phyloP scores from a whole-genome alignment of 1,284 basidiomycete species.

The Trichosporon sp. region DNA sequence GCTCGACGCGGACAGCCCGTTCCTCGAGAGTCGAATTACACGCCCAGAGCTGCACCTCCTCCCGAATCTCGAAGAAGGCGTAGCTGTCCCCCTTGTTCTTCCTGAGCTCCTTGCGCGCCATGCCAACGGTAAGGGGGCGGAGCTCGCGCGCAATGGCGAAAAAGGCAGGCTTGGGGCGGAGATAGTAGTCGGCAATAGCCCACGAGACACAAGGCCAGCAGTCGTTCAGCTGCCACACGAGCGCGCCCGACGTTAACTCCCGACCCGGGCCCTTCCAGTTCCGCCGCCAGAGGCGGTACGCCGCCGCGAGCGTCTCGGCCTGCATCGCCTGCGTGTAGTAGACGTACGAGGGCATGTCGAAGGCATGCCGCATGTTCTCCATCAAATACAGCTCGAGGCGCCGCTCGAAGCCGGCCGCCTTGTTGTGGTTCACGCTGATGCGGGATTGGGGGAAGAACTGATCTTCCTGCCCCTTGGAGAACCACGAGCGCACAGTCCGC shows the following conservation, averaged over 20 bases:
- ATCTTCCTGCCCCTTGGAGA: constrained; percentile 30
- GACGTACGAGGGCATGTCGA: constrained; percentile 77
- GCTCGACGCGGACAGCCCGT: constrained; percentile 59
- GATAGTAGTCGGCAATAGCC: constrained; percentile 71
- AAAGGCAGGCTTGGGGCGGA: constrained; percentile 69
- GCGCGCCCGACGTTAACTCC: constrained; percentile 67
- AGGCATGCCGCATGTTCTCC: constrained; percentile 78
- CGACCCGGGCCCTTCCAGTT: constrained; percentile 66
- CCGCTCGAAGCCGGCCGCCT: constrained; percentile 75
- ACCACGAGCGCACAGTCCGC: constrained; percentile 76
- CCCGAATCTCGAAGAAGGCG: constrained; percentile 61
- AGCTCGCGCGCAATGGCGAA: constrained; percentile 66
- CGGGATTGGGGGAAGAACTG: constrained; percentile 84
- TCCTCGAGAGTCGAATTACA: constrained; percentile 65
- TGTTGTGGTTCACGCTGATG: constrained; percentile 75
- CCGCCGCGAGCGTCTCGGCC: constrained; percentile 66
- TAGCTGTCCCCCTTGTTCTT: constrained; percentile 56
- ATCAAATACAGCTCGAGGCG: constrained; percentile 81
- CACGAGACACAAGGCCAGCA: constrained; percentile 76
- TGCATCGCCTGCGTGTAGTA: constrained; percentile 82
- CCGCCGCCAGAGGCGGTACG: constrained; percentile 66
- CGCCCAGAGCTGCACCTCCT: constrained; percentile 65
- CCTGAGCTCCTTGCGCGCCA: constrained; percentile 62
- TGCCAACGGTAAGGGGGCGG: constrained; percentile 65
- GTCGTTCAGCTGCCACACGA: constrained; percentile 79